Base-by-base conservation (phyloP, 345 rosid species). In the Gossypium arboreum region DNA sequence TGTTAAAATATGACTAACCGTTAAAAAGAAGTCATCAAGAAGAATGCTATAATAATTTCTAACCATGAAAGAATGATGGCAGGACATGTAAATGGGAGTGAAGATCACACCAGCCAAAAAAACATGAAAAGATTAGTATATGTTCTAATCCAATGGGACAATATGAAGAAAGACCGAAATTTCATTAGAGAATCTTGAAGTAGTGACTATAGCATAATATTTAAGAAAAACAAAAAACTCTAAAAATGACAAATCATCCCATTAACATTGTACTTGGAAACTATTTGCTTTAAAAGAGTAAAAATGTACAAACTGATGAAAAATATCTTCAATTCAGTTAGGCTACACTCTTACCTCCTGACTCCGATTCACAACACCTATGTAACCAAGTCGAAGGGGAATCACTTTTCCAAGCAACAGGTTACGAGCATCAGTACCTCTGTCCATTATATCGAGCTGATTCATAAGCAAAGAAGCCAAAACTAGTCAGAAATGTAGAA, bases 381-480 rank as follows among this genome's bases (percentile, higher is more conserved):
- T 86, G n/a, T 92, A 94, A 77, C 98, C 98, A 77, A 94, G 97
- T 58, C 92, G 87, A 77, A 94, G 89, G 10, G 97, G 97, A 73
- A 92, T 85, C 64, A 88, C 93, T 90, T 92, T 94, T 41, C 98
- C 98, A 60, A 92, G 97, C 78, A 94, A 80, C 73, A 88, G 69
- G 77, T 94, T 92, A 25, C 97, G 90, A 48, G 97, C 97, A 81
- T 92, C 95, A 68, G 98, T 94, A 80, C 98, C 98, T 90, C 98
- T 88, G 84, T 94, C 98, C 98, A 94, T 94, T 68, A 94, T 92
- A 82, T 94, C 98, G 83, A 94, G 82, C 98, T 92, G 90, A 73
- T 79, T 68, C 72, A 83, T 50, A 79, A 41, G 47, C 58, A 79
- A 61, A 81, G 6, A 64, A 9, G 55, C 41, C 61, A 78, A 24